Conservation (phyloP, 306 rosid species). For the Abrus pulchellus region DNA sequence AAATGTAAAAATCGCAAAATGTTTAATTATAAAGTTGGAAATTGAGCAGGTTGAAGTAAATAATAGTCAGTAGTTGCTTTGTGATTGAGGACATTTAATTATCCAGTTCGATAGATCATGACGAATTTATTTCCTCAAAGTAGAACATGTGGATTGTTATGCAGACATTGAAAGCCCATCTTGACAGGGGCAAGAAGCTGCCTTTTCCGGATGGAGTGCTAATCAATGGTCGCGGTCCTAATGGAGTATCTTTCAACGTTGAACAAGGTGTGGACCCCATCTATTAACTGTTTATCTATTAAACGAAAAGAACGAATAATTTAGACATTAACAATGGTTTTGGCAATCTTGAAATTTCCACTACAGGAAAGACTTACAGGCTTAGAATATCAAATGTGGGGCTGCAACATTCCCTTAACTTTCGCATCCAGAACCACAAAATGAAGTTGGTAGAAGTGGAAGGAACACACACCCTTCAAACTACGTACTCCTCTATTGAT, state of each 20-base stretch:
- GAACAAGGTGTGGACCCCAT: conserved; percentile 75
- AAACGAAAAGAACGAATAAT: neutral
- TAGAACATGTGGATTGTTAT: conserved; percentile 26
- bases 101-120: neutral
- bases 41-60: no score
- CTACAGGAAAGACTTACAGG: conserved; percentile 91
- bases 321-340: neutral
- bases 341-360: neutral
- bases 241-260: conserved; percentile 66
- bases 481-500: conserved; percentile 83
- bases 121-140: neutral
- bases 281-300: neutral
- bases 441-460: conserved; percentile 94
- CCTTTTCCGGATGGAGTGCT: conserved; percentile 92
- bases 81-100: neutral
- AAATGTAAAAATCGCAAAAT: no score
- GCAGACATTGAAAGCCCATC: conserved; percentile 73
- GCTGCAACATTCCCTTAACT: conserved; percentile 85
- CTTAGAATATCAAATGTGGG: conserved; percentile 96
- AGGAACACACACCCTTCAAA: conserved; percentile 95
- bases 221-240: conserved; percentile 95
- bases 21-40: no score
- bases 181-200: conserved; percentile 80
- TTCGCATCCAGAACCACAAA: conserved; percentile 84
- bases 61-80: no score